Evolutionary conservation across 1,139 yeast genomes (phyloP), one percentile per base, ranked within the genome.

Genomic region (Lodderomyces theae): DNA sequence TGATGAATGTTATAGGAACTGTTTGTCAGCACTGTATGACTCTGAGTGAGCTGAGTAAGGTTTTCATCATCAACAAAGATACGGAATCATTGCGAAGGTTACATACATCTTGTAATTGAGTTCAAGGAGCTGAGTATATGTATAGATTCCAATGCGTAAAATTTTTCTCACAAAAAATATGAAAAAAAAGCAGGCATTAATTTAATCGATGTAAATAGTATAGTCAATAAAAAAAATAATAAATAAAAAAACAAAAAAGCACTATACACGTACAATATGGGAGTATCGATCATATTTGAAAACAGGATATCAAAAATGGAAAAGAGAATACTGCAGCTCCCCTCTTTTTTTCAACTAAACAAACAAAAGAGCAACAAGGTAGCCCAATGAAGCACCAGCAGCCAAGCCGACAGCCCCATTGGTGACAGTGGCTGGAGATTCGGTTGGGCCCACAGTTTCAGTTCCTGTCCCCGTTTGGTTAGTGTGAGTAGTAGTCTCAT

Each of bases 41-140:
- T 72, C 66, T 56, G 77, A 72, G 77, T 72, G 77, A 72, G 77
- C 77, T 72, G 77, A 72, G 77, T 69, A 55, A 65, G 60, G 71
- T 65, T 70, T 56, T 71, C 77, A 71, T 71, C 77, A 66, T 58
- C 41, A 48, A 45, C 49, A 43, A 38, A 31, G 24, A 28, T 13
- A n/a, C n/a, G 31, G 31, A 15, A 28, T 15, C n/a, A n/a, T n/a
- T n/a, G n/a, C n/a, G n/a, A n/a, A n/a, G n/a, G n/a, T n/a, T n/a
- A n/a, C n/a, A n/a, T n/a, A n/a, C n/a, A n/a, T n/a, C n/a, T n/a
- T n/a, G n/a, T n/a, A n/a, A n/a, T n/a, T n/a, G n/a, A n/a, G n/a
- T n/a, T n/a, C n/a, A n/a, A n/a, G n/a, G n/a, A n/a, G n/a, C n/a
- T n/a, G n/a, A n/a, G n/a, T n/a, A n/a, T n/a, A n/a, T n/a, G n/a